Evolutionary conservation across 306 rosid species (phyloP).

Genomic region (Calophaca sinica): DNA sequence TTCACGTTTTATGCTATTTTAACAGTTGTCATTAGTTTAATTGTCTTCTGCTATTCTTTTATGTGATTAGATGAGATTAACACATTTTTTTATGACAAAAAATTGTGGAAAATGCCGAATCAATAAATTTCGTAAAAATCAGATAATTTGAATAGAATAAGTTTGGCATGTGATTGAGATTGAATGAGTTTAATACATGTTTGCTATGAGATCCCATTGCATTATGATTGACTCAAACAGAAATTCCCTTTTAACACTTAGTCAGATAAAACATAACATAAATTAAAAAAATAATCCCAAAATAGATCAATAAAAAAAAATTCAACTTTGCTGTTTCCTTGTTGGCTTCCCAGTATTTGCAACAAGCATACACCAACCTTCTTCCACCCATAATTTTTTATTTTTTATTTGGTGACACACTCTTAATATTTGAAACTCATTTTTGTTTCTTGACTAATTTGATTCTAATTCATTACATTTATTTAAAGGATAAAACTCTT

Average conservation of each 20-base stretch:
- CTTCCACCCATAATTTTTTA: too few species aligned
- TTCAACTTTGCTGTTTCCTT: background rate
- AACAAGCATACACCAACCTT: conserved; percentile 27
- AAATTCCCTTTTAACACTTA: conserved; percentile 1
- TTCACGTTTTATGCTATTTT: background rate
- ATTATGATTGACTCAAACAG: background rate
- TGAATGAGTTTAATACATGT: background rate
- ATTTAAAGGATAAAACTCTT: too few species aligned
- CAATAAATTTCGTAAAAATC: background rate
- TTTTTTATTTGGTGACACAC: too few species aligned
- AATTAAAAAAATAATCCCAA: background rate
- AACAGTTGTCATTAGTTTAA: background rate
- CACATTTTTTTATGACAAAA: background rate
- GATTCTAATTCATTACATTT: too few species aligned
- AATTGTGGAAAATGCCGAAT: background rate
- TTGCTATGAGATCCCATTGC: background rate
- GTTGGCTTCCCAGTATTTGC: conserved; percentile 5
- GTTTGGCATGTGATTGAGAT: background rate
- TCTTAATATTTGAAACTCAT: too few species aligned
- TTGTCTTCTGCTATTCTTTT: background rate
- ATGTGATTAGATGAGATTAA: background rate
- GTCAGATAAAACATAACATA: background rate
- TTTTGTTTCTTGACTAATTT: too few species aligned
- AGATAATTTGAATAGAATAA: background rate
- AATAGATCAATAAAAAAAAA: background rate